Evolutionary conservation across 768 basidiomycete genomes (phyloP).

Genomic region (Wakefieldia striispora): DNA sequence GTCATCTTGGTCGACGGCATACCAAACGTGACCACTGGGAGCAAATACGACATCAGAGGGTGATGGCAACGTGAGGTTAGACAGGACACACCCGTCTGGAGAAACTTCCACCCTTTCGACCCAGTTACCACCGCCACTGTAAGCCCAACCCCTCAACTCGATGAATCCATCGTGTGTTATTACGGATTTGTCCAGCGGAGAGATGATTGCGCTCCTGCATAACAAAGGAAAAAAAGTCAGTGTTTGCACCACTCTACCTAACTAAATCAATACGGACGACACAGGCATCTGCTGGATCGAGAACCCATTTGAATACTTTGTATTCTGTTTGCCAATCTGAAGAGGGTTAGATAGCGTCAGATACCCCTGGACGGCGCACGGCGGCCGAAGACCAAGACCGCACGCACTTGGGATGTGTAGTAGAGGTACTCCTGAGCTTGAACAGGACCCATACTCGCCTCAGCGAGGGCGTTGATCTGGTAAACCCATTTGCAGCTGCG

Average conservation of each 20-base stretch:
- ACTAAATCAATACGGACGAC: conserved; percentile 37
- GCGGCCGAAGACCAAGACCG: too few species aligned
- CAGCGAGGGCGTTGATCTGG: conserved; percentile 47
- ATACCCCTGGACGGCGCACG: not conserved
- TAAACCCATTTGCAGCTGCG: conserved; percentile 55
- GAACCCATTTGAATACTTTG: conserved; percentile 51
- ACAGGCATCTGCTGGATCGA: conserved; percentile 60
- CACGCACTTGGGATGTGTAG: conserved; percentile 47
- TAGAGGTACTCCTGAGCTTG: conserved; percentile 54
- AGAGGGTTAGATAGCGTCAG: not conserved
- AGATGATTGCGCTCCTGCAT: conserved; percentile 14
- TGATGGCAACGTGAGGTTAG: not conserved
- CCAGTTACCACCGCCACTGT: conserved; percentile 51
- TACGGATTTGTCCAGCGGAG: conserved; percentile 37
- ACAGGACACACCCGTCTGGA: conserved; percentile 5
- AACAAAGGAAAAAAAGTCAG: not conserved
- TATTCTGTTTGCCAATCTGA: conserved; percentile 45
- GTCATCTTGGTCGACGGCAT: conserved; percentile 12
- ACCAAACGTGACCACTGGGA: conserved; percentile 16
- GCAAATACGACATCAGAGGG: not conserved
- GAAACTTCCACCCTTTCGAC: conserved; percentile 57
- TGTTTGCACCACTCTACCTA: not conserved
- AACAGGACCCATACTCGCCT: conserved; percentile 51
- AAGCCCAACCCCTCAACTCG: conserved; percentile 43
- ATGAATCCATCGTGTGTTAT: conserved; percentile 49